A percentile compares a stretch with the other conserved stretches of the same genome.
These are phyloP conservation scores for Speleostelium caveatum DNA, from an alignment of 78 protist genomes.

Conservation along the genomic window DNA sequence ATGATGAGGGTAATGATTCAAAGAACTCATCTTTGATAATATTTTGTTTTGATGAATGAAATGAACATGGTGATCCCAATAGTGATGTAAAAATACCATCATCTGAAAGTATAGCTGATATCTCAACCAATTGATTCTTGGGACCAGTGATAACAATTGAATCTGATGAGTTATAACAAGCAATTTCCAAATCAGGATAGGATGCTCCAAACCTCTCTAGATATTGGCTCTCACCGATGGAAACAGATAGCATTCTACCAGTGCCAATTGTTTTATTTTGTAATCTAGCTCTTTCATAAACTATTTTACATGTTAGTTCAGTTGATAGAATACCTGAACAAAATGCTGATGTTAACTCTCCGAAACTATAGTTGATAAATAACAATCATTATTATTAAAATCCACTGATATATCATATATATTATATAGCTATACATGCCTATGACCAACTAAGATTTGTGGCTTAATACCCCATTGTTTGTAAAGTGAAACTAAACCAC, in stretches of 20 bases:
- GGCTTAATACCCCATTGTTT: slow-evolving; percentile 32
- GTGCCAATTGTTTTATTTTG: slow-evolving; percentile 36
- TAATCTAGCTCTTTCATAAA: background rate
- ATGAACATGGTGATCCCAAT: slow-evolving; percentile 20
- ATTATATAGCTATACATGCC: background rate
- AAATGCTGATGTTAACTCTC: slow-evolving; percentile 19
- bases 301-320: background rate
- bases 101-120: background rate
- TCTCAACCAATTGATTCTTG: background rate
- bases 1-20: background rate
- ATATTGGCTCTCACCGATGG: background rate
- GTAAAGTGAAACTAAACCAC: background rate
- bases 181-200: background rate
- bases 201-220: background rate
- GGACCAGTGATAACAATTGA: slow-evolving; percentile 22
- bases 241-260: slow-evolving; percentile 38
- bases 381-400: no score
- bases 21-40: background rate
- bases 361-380: no score
- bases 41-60: slow-evolving; percentile 15
- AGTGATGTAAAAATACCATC: background rate
- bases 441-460: slow-evolving; percentile 1
- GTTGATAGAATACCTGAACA: slow-evolving; percentile 13
- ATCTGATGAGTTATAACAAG: slow-evolving; percentile 14
- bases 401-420: no score